A percentile compares a stretch with the other conserved stretches of the same genome.
Conservation (phyloP, 305 asterid species). For the Coffea humblotiana region DNA sequence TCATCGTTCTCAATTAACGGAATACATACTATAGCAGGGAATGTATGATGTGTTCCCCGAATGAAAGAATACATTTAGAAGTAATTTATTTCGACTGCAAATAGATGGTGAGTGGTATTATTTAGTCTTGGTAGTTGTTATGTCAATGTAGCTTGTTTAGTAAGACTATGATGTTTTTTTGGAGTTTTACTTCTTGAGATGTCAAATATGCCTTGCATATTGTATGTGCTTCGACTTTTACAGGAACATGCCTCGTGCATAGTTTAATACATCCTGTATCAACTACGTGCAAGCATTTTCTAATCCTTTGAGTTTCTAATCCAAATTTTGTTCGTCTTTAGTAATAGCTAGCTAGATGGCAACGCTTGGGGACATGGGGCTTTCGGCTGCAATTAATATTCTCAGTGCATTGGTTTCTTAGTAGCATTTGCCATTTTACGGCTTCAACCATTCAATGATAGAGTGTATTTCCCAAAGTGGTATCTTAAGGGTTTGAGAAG, state of each 20-base stretch:
- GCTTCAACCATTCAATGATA: constrained; percentile 86
- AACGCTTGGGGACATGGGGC: constrained; percentile 70
- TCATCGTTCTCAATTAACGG: neutral
- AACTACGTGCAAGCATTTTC: neutral
- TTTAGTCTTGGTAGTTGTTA: neutral
- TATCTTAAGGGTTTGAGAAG: constrained; percentile 84
- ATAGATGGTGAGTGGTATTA: neutral
- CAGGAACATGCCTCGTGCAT: no score
- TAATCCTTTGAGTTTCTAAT: constrained; percentile 12
- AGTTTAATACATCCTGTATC: neutral
- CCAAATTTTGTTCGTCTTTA: constrained; percentile 22
- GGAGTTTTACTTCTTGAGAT: neutral
- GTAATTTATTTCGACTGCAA: neutral
- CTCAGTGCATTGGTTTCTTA: constrained; percentile 62
- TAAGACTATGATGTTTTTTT: neutral
- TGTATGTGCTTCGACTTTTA: no score
- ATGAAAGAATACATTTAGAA: neutral
- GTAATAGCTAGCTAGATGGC: constrained; percentile 56
- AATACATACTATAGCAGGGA: neutral
- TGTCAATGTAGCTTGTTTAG: neutral
- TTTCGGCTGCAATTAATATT: constrained; percentile 80
- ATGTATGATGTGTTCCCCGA: neutral
- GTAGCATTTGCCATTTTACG: constrained; percentile 76
- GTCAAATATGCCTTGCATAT: neutral
- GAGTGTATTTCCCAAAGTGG: constrained; percentile 97